Base-by-base conservation (phyloP, 805 yeast species). In the Candida taoyuanica region DNA sequence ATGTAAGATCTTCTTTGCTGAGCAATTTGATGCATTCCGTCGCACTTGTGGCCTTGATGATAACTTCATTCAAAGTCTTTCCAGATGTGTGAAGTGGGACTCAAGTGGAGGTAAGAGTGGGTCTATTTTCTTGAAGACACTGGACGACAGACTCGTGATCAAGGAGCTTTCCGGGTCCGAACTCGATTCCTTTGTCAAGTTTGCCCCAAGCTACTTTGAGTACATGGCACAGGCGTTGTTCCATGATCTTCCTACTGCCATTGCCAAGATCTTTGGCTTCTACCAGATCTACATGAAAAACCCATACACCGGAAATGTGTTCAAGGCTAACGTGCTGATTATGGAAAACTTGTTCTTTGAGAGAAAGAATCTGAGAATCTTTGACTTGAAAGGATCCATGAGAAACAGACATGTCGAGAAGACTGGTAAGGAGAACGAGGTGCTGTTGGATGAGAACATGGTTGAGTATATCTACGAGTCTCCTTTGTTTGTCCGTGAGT, bases 361-460 rank as follows among this genome's bases (percentile, higher is more conserved):
- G 48, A 73, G 80, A 39, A 82, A 81, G 49, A 83, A 89, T 41
- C 71, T 86, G 12, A 67, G 97, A 46, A 88, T 91, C 33, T 93
- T 93, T 63, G 99, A 93, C 61, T 73, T 93, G 60, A 93, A 93
- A 60, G 99, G 99, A 0, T 89, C 98, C 0, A 93, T 93, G 98
- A 70, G 98, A 45, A 93, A 93, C 60, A 71, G 99, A 48, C 97
- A 91, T 54, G 98, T 91, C 26, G 83, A 89, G 50, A 96, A 91
- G 58, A 94, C 98, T 0, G 98, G 98, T 6, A 81, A 78, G 54
- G 96, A 84, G 46, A 88, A 93, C 55, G 98, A 93, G 60, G 99
- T 93, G 1, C 64, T 93, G 18, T 63, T 93, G 39, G 99, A 93
- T 61, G 99, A 93, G 53, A 93, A 93, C 56, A 93, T 93, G 98